Evolutionary conservation across 2,329 filamentous ascomycete genomes (phyloP), one percentile per base, ranked within the genome.

Genomic region (Nannizzia gypsea): DNA sequence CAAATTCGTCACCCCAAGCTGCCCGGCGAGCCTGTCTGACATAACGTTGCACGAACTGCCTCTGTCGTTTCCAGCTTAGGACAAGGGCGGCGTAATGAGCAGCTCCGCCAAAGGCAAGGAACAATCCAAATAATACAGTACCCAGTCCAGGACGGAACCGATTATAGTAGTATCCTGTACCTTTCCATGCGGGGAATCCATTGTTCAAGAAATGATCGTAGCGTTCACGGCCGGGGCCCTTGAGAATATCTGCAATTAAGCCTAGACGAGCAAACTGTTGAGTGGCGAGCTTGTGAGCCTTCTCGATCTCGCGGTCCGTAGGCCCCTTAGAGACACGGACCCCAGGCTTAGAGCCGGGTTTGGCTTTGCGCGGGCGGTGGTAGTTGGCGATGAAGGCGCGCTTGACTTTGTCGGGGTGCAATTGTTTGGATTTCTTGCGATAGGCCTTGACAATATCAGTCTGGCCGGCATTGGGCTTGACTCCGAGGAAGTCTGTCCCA

Each of bases 141-240:
- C 89, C 90, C 50, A 97, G 78, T 6, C 93, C 93, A 1, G 93
- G 93, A 20, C 93, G 84, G 81, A 92, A 96, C 61, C 93, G 86
- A 68, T 85, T 85, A 78, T 99, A 99, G 81, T 97, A 99, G 81
- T 99, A 99, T 63, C 93, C 92, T 50, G 92, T 96, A 61, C 93
- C 93, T 77, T 92, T 91, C 93, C 93, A 99, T 60, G 83, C 84
- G 34, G 93, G 93, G 78, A 99, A 99, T 63, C 93, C 93, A 74
- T 97, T 90, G 72, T 79, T 77, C 62, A 97, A 76, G 78, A 97
- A 99, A 74, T 96, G 87, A 72, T 99, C 92, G 75, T 99, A 99
- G 64, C 93, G 87, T 66, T 89, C 88, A 64, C 93, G 83, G 59
- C 83, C 82, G 2, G 87, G 78, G 1, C 92, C 90, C 67, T 88